A percentile compares a stretch with the other conserved stretches of the same genome.
These are phyloP conservation scores for Tetracladium marchalianum DNA, from an alignment of 495 filamentous ascomycete species.

Conservation along the genomic window DNA sequence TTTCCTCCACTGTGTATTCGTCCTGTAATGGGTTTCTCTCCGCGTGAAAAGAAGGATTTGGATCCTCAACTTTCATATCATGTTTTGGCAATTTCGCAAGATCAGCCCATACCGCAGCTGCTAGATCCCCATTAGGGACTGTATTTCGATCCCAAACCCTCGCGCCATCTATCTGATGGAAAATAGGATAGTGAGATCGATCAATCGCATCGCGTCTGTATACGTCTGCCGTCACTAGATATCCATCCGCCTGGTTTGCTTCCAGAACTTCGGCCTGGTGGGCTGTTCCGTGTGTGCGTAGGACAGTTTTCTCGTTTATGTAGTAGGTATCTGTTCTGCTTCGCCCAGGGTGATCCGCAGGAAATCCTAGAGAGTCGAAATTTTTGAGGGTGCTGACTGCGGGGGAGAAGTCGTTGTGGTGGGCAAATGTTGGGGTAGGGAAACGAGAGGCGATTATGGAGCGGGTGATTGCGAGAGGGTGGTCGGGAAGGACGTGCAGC, in stretches of 20 bases:
- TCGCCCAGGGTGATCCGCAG: constrained; percentile 80
- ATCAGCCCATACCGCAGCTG: constrained; percentile 53
- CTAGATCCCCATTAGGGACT: constrained; percentile 48
- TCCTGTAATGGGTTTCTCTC: constrained; percentile 78
- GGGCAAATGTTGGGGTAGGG: constrained; percentile 56
- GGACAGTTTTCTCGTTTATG: constrained; percentile 70
- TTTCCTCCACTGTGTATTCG: constrained; percentile 61
- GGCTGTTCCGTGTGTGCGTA: constrained; percentile 88
- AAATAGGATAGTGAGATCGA: constrained; percentile 87
- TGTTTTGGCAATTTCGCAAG: constrained; percentile 59
- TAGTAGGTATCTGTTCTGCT: constrained; percentile 92
- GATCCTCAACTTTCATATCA: constrained; percentile 69
- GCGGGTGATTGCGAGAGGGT: constrained; percentile 84
- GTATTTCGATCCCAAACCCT: constrained; percentile 71
- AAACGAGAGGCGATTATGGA: constrained; percentile 88
- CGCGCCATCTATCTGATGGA: constrained; percentile 98
- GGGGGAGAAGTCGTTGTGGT: constrained; percentile 69
- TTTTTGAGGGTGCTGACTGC: constrained; percentile 83
- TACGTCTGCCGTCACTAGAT: constrained; percentile 88
- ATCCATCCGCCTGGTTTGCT: constrained; percentile 63
- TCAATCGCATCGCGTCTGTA: constrained; percentile 94
- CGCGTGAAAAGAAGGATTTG: constrained; percentile 67
- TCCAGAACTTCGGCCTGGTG: constrained; percentile 86
- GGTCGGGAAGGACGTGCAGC: constrained; percentile 77
- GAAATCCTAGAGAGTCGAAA: constrained; percentile 93